A percentile compares a stretch with the other conserved stretches of the same genome.
phyloP scores from a whole-genome alignment of 108 stramenopile genomes.

The Schizochytrium sp. region DNA sequence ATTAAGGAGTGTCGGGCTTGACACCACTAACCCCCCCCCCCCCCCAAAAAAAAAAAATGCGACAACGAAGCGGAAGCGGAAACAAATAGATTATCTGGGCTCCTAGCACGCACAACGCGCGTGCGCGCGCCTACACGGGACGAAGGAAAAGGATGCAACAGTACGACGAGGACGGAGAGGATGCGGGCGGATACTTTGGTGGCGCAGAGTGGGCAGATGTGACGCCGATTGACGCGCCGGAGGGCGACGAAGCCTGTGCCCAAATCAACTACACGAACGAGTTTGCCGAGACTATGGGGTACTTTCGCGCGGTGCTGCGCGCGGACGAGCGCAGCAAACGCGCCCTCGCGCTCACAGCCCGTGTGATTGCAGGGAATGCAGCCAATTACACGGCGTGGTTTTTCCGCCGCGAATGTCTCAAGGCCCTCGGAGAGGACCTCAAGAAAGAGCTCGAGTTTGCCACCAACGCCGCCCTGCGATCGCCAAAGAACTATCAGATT shows the following conservation, averaged over 20 bases:
- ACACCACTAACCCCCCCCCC: too few species aligned
- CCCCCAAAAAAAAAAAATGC: too few species aligned
- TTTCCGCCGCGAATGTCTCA: slow-evolving; percentile 68
- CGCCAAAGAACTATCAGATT: slow-evolving; percentile 99
- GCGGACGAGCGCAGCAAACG: slow-evolving; percentile 59
- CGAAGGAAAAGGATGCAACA: neutral
- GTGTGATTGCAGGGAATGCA: slow-evolving; percentile 73
- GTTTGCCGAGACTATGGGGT: slow-evolving; percentile 68
- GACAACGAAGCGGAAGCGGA: neutral
- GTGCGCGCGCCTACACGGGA: neutral
- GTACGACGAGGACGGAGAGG: neutral
- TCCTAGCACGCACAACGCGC: neutral
- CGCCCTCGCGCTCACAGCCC: slow-evolving; percentile 64
- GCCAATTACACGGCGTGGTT: slow-evolving; percentile 97
- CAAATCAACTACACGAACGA: slow-evolving; percentile 71
- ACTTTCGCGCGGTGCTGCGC: slow-evolving; percentile 69
- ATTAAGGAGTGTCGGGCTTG: too few species aligned
- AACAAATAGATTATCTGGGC: neutral
- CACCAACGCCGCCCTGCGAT: slow-evolving; percentile 20
- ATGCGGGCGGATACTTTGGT: neutral
- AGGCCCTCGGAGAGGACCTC: slow-evolving; percentile 25
- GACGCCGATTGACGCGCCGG: slow-evolving; percentile 74
- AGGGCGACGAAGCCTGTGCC: slow-evolving; percentile 75
- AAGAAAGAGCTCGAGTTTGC: slow-evolving; percentile 61
- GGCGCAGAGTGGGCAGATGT: slow-evolving; percentile 47